Percentiles rank a stretch among this genome's conserved stretches.
Evolutionary conservation across 2,329 filamentous ascomycete species (phyloP).

Genomic region (Bipolaris gigantea): DNA sequence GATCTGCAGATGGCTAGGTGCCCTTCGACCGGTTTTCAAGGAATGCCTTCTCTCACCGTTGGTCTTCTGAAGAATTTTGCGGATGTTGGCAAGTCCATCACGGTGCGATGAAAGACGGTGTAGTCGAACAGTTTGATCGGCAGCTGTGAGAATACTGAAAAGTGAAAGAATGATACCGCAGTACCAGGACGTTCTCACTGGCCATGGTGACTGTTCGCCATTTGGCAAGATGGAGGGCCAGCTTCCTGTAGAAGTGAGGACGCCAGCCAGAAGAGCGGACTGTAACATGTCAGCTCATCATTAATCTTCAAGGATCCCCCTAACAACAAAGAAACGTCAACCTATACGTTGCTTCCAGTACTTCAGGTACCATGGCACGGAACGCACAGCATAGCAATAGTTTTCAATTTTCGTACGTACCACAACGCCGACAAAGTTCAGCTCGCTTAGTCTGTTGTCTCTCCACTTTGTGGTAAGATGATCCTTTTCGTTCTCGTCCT

Average conservation of each 20-base stretch:
- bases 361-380: not conserved
- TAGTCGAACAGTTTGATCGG: slow-evolving; percentile 49
- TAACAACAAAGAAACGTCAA: not conserved
- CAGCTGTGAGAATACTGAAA: slow-evolving; percentile 53
- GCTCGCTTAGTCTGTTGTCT: slow-evolving; percentile 46
- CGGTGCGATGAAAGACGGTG: slow-evolving; percentile 49
- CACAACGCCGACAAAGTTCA: slow-evolving; percentile 49
- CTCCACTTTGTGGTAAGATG: slow-evolving; percentile 44
- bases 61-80: slow-evolving; percentile 37
- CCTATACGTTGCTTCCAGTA: not conserved
- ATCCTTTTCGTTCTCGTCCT: slow-evolving; percentile 40
- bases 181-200: slow-evolving; percentile 48
- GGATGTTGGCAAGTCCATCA: slow-evolving; percentile 43
- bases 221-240: slow-evolving; percentile 49
- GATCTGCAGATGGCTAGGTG: slow-evolving; percentile 35
- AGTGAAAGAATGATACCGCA: slow-evolving; percentile 54
- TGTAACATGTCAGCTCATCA: slow-evolving; percentile 9
- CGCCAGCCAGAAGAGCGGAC: slow-evolving; percentile 46
- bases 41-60: slow-evolving; percentile 24
- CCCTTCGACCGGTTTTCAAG: slow-evolving; percentile 22
- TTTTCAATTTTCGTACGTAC: slow-evolving; percentile 24
- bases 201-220: slow-evolving; percentile 45
- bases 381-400: not conserved
- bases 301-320: not conserved
- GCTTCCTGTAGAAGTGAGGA: slow-evolving; percentile 49